These are phyloP conservation scores for Syncephalastrum racemosum DNA, from an alignment of 371 early-diverging fungal species.

Conservation along the genomic window DNA sequence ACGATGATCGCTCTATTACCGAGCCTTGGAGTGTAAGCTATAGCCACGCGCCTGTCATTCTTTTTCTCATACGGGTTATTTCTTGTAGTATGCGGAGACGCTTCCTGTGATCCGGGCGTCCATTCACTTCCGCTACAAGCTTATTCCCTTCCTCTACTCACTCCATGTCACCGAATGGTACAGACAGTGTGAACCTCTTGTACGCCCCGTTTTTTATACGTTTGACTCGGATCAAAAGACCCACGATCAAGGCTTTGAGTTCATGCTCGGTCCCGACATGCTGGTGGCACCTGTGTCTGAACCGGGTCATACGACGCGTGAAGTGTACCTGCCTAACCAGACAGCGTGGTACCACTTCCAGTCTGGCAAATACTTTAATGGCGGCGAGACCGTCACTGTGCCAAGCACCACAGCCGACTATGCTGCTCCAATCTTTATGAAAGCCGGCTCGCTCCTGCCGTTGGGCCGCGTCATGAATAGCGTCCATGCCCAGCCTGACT, in stretches of 20 bases:
- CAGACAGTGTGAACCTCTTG: slow-evolving; percentile 41
- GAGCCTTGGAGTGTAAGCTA: slow-evolving; percentile 62
- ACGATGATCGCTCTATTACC: slow-evolving; percentile 52
- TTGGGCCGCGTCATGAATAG: slow-evolving; percentile 37
- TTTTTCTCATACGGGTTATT: neutral
- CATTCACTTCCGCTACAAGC: slow-evolving; percentile 52
- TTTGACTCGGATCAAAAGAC: slow-evolving; percentile 48
- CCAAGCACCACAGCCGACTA: slow-evolving; percentile 22
- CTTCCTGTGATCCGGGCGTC: slow-evolving; percentile 53
- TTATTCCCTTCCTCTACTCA: slow-evolving; percentile 61
- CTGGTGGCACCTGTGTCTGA: slow-evolving; percentile 54
- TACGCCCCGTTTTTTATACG: slow-evolving; percentile 57
- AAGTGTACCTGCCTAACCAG: slow-evolving; percentile 37
- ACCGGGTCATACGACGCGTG: slow-evolving; percentile 20
- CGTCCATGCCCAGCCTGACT: slow-evolving; percentile 23
- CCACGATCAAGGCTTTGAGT: slow-evolving; percentile 49
- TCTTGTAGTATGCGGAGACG: slow-evolving; percentile 36
- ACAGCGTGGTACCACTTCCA: slow-evolving; percentile 46
- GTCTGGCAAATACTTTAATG: slow-evolving; percentile 26
- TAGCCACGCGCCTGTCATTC: neutral
- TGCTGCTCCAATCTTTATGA: slow-evolving; percentile 33
- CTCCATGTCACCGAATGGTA: slow-evolving; percentile 36
- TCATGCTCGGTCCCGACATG: slow-evolving; percentile 54
- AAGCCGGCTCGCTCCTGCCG: slow-evolving; percentile 29
- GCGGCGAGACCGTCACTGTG: slow-evolving; percentile 23